A percentile compares a stretch with the other conserved stretches of the same genome.
phyloP scores from a whole-genome alignment of 2,329 filamentous ascomycete genomes.

The Monilinia laxa region DNA sequence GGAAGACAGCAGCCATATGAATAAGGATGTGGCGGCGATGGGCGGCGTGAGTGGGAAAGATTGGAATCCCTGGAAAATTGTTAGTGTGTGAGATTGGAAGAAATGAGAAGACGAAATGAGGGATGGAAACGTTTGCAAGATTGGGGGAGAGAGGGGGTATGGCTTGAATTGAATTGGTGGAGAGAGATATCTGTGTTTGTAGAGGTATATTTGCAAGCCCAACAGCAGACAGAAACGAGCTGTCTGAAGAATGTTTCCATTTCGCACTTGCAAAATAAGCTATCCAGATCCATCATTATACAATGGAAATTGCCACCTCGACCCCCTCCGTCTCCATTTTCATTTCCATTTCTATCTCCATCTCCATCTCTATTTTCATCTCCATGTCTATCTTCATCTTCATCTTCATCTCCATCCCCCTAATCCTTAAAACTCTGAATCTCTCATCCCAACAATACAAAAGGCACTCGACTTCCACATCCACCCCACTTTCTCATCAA shows the following conservation, averaged over 20 bases:
- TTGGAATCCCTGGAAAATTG: constrained; percentile 51
- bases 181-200: background rate
- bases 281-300: background rate
- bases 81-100: background rate
- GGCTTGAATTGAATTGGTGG: too few species aligned
- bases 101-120: background rate
- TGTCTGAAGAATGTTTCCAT: background rate
- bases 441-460: background rate
- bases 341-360: too few species aligned
- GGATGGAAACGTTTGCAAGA: too few species aligned
- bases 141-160: background rate
- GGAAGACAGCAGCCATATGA: constrained; percentile 68
- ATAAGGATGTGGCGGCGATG: constrained; percentile 63
- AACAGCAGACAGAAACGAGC: background rate
- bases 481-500: background rate
- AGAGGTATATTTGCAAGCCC: background rate
- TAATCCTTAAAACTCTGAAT: background rate
- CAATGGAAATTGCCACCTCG: background rate
- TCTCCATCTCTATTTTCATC: too few species aligned
- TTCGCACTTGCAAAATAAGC: background rate
- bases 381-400: too few species aligned
- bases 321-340: background rate
- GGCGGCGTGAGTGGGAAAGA: constrained; percentile 52
- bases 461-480: background rate
- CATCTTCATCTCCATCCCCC: too few species aligned